Percentiles rank a stretch among this genome's conserved stretches.
phyloP scores from a whole-genome alignment of 768 basidiomycete genomes.

The Rhizopogon vesiculosus region DNA sequence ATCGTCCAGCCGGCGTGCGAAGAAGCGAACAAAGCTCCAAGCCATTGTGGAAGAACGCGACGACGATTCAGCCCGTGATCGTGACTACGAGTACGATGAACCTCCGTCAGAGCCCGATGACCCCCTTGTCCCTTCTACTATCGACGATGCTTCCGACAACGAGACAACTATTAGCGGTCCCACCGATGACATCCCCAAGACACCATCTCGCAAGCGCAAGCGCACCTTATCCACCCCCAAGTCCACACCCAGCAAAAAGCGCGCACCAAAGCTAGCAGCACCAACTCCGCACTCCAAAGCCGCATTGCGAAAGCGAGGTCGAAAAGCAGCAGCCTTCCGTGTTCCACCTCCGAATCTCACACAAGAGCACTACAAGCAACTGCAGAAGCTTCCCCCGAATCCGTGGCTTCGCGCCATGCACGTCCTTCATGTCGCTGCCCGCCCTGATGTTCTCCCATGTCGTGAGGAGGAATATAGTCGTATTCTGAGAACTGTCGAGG shows the following conservation, averaged over 20 bases:
- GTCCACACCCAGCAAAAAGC: slow-evolving; percentile 30
- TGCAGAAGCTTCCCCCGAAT: slow-evolving; percentile 59
- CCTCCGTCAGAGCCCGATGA: slow-evolving; percentile 13
- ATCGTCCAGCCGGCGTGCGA: slow-evolving; percentile 4
- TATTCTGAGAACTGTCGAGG: slow-evolving; percentile 73
- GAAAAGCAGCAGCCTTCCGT: slow-evolving; percentile 25
- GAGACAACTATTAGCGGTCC: slow-evolving; percentile 25
- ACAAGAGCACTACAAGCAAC: slow-evolving; percentile 31
- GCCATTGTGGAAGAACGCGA: slow-evolving; percentile 17
- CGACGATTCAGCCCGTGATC: slow-evolving; percentile 2
- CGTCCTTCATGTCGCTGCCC: slow-evolving; percentile 86
- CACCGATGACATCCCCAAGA: slow-evolving; percentile 34
- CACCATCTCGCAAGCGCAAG: slow-evolving; percentile 54
- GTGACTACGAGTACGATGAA: slow-evolving; percentile 20
- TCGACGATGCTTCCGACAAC: slow-evolving; percentile 15
- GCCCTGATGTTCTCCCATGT: slow-evolving; percentile 88
- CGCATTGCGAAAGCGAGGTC: slow-evolving; percentile 40
- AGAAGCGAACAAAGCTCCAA: slow-evolving; percentile 15
- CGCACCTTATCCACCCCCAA: slow-evolving; percentile 25
- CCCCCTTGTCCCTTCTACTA: slow-evolving; percentile 12
- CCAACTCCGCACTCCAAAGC: slow-evolving; percentile 79
- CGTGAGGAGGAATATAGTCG: slow-evolving; percentile 79
- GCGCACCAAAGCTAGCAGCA: slow-evolving; percentile 41
- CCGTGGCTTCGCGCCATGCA: slow-evolving; percentile 88
- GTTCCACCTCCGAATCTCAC: slow-evolving; percentile 31